phyloP scores from a whole-genome alignment of 169 alveolate species.

The Plasmodium gallinaceum region DNA sequence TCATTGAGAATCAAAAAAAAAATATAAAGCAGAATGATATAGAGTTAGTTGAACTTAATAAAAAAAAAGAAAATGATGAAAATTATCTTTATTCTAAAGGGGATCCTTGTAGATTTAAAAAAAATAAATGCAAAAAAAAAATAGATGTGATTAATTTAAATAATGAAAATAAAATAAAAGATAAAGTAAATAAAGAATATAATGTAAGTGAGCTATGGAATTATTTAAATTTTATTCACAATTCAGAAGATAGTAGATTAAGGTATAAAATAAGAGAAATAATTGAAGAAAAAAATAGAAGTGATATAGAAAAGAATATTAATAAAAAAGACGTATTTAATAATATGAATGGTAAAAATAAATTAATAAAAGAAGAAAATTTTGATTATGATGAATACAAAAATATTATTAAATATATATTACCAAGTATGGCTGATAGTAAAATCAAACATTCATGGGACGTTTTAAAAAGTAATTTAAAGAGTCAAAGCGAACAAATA shows the following conservation, averaged over 20 bases:
- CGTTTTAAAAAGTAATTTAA: constrained; percentile 37
- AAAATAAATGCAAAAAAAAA: constrained; percentile 47
- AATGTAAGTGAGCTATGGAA: constrained; percentile 49
- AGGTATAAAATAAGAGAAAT: constrained; percentile 35
- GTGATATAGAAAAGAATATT: neutral
- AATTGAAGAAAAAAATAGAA: constrained; percentile 5
- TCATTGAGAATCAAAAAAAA: constrained; percentile 14
- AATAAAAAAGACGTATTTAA: neutral
- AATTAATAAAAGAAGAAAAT: neutral
- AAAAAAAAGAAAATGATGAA: constrained; percentile 10
- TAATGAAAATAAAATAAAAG: constrained; percentile 13
- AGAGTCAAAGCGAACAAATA: constrained; percentile 26
- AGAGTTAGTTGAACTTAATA: constrained; percentile 27
- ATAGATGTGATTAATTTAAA: neutral
- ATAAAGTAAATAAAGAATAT: constrained; percentile 23
- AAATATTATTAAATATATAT: constrained; percentile 46
- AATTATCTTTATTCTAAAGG: constrained; percentile 21
- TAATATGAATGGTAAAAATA: neutral
- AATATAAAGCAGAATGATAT: constrained; percentile 4
- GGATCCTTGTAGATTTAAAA: constrained; percentile 53
- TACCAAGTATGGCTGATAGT: constrained; percentile 40
- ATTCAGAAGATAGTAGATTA: constrained; percentile 42
- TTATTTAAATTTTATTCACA: constrained; percentile 49
- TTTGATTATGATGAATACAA: constrained; percentile 67
- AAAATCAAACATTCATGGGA: constrained; percentile 59